Conservation (phyloP, 768 basidiomycete genomes). For the Hygrophoropsis aurantiaca region DNA sequence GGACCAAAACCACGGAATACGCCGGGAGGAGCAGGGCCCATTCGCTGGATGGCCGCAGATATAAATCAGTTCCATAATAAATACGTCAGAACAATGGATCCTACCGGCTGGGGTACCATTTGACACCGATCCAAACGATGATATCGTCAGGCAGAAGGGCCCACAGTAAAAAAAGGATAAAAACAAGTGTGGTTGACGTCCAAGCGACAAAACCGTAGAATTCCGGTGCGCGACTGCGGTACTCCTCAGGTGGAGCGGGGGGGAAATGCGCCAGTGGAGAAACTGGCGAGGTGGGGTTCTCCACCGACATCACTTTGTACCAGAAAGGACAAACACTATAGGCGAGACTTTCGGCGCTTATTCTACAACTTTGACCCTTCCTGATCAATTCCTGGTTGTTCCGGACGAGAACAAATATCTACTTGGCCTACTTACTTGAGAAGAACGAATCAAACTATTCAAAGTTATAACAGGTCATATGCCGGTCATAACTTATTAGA, state of each 20-base stretch:
- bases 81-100: constrained; percentile 13
- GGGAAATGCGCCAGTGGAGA: constrained; percentile 45
- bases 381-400: too few relatives aligned
- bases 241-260: constrained; percentile 37
- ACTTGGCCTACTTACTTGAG: too few relatives aligned
- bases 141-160: constrained; percentile 73
- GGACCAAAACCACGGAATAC: constrained; percentile 66
- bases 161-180: constrained; percentile 75
- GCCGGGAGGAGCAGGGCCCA: constrained; percentile 84
- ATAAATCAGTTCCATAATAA: constrained; percentile 2
- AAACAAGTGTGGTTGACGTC: constrained; percentile 73
- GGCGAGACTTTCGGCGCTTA: background rate
- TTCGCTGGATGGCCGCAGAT: too few relatives aligned
- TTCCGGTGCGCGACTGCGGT: constrained; percentile 73
- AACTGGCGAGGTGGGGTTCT: constrained; percentile 45
- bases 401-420: too few relatives aligned
- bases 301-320: background rate
- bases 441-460: too few relatives aligned
- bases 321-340: background rate
- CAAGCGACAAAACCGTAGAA: constrained; percentile 91
- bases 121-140: constrained; percentile 64
- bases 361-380: too few relatives aligned
- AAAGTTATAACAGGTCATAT: too few relatives aligned
- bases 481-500: too few relatives aligned
- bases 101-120: constrained; percentile 89